These are phyloP conservation scores for Sordaria brevicollis DNA, from an alignment of 495 filamentous ascomycete species.

Conservation along the genomic window DNA sequence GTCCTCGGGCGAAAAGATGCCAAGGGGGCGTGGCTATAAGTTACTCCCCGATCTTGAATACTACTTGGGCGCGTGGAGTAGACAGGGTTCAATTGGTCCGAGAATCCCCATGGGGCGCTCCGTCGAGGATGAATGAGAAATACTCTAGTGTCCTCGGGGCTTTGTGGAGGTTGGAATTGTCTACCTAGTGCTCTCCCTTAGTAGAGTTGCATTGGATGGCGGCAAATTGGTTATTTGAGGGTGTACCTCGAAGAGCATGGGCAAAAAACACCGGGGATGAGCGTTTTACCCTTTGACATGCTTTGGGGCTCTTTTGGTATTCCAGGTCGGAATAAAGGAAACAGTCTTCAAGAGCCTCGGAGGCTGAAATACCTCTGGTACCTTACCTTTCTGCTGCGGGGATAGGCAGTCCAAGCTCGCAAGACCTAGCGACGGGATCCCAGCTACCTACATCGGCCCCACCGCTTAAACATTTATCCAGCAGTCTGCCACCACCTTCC, in stretches of 20 bases:
- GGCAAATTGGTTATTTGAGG: neutral
- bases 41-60: neutral
- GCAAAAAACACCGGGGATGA: neutral
- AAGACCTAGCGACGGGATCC: no score
- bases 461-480: neutral
- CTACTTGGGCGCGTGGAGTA: neutral
- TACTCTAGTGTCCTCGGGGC: neutral
- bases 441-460: neutral
- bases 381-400: neutral
- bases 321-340: neutral
- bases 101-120: neutral
- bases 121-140: neutral
- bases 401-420: neutral
- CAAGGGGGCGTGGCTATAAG: neutral
- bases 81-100: neutral
- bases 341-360: neutral
- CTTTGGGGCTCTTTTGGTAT: neutral
- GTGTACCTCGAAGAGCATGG: neutral
- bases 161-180: neutral
- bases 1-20: neutral
- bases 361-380: neutral
- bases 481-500: neutral
- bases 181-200: neutral
- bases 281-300: neutral
- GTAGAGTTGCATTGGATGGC: neutral